phyloP scores from a whole-genome alignment of 148 eudicot species.

The Fagopyrum homotropicum region DNA sequence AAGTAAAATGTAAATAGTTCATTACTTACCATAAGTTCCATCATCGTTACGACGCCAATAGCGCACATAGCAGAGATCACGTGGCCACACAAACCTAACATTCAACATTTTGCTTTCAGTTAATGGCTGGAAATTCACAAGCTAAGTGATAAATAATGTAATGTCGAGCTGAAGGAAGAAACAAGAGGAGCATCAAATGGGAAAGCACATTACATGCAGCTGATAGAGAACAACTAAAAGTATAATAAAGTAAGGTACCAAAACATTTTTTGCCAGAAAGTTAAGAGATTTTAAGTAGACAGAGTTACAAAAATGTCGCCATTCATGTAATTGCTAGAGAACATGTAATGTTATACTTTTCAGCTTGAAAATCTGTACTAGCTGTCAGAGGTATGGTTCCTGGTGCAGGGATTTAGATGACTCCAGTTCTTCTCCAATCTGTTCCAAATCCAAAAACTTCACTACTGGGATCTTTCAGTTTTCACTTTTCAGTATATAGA shows the following conservation, averaged over 20 bases:
- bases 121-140: not conserved
- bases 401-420: too few species aligned
- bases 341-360: not conserved
- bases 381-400: not conserved
- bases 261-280: not conserved
- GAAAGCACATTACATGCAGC: not conserved
- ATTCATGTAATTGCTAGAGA: too few species aligned
- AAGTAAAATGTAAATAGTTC: not conserved
- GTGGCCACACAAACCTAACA: constrained; percentile 94
- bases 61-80: constrained; percentile 97
- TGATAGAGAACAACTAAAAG: not conserved
- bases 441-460: too few species aligned
- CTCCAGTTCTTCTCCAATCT: too few species aligned
- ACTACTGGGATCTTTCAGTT: too few species aligned
- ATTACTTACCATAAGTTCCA: constrained; percentile 74
- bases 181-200: not conserved
- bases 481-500: too few species aligned
- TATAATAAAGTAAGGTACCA: not conserved
- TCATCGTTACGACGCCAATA: constrained; percentile 99
- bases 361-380: not conserved
- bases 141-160: not conserved
- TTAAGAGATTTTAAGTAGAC: not conserved
- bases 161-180: not conserved
- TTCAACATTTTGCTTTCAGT: constrained; percentile 2
- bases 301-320: not conserved